Conservation (phyloP, 768 basidiomycete genomes). For the Mycena polygramma region DNA sequence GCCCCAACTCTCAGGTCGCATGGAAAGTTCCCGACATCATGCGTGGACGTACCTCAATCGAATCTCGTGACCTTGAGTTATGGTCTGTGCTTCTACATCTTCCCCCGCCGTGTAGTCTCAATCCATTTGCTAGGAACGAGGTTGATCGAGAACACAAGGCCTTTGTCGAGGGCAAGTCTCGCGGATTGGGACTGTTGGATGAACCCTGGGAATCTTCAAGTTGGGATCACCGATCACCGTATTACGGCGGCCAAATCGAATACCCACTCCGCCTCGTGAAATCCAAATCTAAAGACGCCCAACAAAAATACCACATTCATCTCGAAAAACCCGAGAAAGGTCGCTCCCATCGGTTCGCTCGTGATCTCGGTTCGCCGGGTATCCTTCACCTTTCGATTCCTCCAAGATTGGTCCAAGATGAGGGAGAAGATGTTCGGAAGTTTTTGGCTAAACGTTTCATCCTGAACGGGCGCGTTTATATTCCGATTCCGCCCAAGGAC, state of each 20-base stretch:
- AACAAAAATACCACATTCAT: slow-evolving; percentile 45
- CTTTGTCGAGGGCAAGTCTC: slow-evolving; percentile 63
- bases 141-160: slow-evolving; percentile 78
- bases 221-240: slow-evolving; percentile 63
- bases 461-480: slow-evolving; percentile 73
- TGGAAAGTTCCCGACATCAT: slow-evolving; percentile 6
- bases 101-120: slow-evolving; percentile 4
- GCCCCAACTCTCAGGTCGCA: slow-evolving; percentile 7
- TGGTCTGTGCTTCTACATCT: slow-evolving; percentile 49
- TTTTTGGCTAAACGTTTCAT: slow-evolving; percentile 67
- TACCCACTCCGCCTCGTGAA: slow-evolving; percentile 62
- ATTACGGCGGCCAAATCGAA: slow-evolving; percentile 81
- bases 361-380: slow-evolving; percentile 61
- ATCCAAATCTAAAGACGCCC: slow-evolving; percentile 34
- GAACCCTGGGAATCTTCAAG: slow-evolving; percentile 49
- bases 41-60: background rate
- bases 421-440: slow-evolving; percentile 45
- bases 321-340: slow-evolving; percentile 71
- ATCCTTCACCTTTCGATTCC: slow-evolving; percentile 70
- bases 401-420: slow-evolving; percentile 46
- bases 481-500: slow-evolving; percentile 77
- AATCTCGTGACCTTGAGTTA: slow-evolving; percentile 40
- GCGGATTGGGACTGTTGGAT: slow-evolving; percentile 75
- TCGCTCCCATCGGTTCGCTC: slow-evolving; percentile 74
- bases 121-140: slow-evolving; percentile 53